These are phyloP conservation scores for Beauveria caledonica DNA, from an alignment of 2,329 filamentous ascomycete genomes.

Conservation along the genomic window DNA sequence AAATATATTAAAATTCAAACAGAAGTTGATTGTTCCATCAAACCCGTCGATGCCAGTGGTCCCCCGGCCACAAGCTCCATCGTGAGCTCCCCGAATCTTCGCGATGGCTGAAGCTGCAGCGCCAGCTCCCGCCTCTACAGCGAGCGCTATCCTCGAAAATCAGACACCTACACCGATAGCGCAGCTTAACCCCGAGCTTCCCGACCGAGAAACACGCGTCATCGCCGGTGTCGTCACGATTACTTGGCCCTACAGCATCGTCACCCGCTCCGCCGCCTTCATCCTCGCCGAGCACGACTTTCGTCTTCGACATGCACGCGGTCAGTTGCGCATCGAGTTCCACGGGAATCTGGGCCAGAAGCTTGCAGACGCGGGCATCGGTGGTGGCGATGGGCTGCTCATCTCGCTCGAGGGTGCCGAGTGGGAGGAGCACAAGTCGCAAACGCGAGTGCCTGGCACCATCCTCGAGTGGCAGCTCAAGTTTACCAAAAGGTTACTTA, in stretches of 20 bases:
- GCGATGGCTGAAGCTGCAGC: conserved; percentile 6
- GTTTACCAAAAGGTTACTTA: conserved; percentile 41
- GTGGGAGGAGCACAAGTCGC: conserved; percentile 50
- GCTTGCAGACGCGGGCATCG: conserved; percentile 57
- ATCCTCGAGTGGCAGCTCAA: conserved; percentile 51
- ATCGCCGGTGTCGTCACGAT: conserved; percentile 72
- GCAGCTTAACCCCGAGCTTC: conserved; percentile 41
- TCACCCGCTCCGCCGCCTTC: conserved; percentile 65
- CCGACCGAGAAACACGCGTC: conserved; percentile 31
- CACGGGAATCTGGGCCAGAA: conserved; percentile 60
- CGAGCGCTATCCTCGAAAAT: conserved; percentile 13
- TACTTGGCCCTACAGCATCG: conserved; percentile 84
- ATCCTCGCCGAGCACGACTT: conserved; percentile 80
- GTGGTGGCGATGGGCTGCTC: conserved; percentile 69
- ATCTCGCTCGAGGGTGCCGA: conserved; percentile 60
- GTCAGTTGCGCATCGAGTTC: conserved; percentile 75
- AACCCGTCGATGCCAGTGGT: neutral
- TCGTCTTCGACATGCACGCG: conserved; percentile 64
- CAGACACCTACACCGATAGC: conserved; percentile 44
- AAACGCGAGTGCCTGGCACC: conserved; percentile 40
- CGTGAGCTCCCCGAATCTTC: conserved; percentile 6
- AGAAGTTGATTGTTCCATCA: neutral
- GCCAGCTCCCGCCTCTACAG: neutral
- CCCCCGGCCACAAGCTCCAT: conserved; percentile 2
- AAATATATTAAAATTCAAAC: neutral